These are phyloP conservation scores for Paxillus rubicundulus DNA, from an alignment of 768 basidiomycete genomes.

Conservation along the genomic window DNA sequence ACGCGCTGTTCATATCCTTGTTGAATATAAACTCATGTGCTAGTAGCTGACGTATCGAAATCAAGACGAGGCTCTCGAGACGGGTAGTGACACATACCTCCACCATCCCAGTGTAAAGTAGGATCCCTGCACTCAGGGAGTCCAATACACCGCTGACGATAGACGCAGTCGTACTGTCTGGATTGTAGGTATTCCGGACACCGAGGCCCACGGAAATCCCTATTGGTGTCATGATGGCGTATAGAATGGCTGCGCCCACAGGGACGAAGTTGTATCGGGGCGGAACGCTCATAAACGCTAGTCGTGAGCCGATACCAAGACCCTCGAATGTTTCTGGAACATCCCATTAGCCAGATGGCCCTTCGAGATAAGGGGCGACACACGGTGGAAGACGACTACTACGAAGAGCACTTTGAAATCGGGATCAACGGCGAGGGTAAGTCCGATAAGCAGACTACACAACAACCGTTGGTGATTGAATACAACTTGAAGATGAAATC, in stretches of 20 bases:
- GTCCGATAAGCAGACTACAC: conserved; percentile 73
- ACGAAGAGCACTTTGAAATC: conserved; percentile 84
- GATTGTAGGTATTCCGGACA: conserved; percentile 76
- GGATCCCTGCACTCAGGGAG: conserved; percentile 80
- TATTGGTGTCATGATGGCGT: conserved; percentile 78
- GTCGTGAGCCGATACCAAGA: conserved; percentile 85
- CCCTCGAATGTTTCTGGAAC: conserved; percentile 87
- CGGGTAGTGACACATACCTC: conserved; percentile 46
- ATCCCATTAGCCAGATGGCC: background rate
- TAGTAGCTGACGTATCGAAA: conserved; percentile 53
- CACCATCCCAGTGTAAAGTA: conserved; percentile 84
- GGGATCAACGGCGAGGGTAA: conserved; percentile 87
- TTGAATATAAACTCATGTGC: conserved; percentile 96
- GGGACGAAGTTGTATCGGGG: conserved; percentile 55
- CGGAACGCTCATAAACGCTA: conserved; percentile 72
- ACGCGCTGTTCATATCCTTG: conserved; percentile 75
- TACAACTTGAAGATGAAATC: background rate
- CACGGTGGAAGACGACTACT: conserved; percentile 90
- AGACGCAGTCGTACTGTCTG: conserved; percentile 66
- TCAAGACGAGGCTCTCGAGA: conserved; percentile 1
- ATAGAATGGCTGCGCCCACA: conserved; percentile 56
- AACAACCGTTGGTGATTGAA: background rate
- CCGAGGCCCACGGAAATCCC: conserved; percentile 87
- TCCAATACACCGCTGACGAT: conserved; percentile 87
- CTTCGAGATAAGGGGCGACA: conserved; percentile 31